A percentile compares a stretch with the other conserved stretches of the same genome.
Evolutionary conservation across 192 early-diverging fungal species (phyloP).

Genomic region (Podila epigama): DNA sequence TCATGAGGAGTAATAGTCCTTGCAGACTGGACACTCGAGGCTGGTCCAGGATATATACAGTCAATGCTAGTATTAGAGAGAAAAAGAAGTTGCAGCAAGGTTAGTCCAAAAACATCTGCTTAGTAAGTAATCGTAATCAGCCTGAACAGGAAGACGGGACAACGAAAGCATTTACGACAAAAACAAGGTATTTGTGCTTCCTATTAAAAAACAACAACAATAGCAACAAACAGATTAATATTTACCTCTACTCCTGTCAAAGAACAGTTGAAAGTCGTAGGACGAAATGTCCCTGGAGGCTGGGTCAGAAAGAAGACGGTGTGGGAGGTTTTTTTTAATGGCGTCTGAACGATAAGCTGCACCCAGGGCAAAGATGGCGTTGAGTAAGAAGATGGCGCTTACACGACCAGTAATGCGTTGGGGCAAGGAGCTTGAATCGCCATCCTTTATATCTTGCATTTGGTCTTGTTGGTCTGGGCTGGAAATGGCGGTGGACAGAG

Average conservation of each 20-base stretch:
- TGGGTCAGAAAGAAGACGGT: constrained; percentile 10
- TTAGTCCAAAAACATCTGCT: neutral
- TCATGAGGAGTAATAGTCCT: constrained; percentile 38
- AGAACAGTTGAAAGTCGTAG: constrained; percentile 25
- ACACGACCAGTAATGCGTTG: constrained; percentile 43
- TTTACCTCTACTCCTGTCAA: constrained; percentile 32
- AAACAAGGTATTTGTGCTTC: too few species aligned
- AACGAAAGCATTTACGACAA: too few species aligned
- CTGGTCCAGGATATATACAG: constrained; percentile 34
- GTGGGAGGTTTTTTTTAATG: constrained; percentile 22
- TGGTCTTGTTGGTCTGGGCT: neutral
- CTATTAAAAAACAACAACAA: neutral
- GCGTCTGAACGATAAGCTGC: constrained; percentile 43
- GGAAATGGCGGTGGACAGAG: constrained; percentile 20
- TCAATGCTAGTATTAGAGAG: constrained; percentile 12
- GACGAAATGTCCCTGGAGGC: neutral
- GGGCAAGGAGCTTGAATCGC: constrained; percentile 3
- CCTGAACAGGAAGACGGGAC: too few species aligned
- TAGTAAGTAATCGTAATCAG: too few species aligned
- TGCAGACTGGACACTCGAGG: constrained; percentile 38
- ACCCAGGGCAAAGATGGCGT: constrained; percentile 44
- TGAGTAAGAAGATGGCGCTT: constrained; percentile 36
- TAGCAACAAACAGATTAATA: neutral
- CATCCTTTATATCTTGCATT: too few species aligned
- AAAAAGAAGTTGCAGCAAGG: too few species aligned